Percentiles rank a stretch among this genome's conserved stretches.
Conservation (phyloP, 768 basidiomycete species). For the Tricholoma terreum region DNA sequence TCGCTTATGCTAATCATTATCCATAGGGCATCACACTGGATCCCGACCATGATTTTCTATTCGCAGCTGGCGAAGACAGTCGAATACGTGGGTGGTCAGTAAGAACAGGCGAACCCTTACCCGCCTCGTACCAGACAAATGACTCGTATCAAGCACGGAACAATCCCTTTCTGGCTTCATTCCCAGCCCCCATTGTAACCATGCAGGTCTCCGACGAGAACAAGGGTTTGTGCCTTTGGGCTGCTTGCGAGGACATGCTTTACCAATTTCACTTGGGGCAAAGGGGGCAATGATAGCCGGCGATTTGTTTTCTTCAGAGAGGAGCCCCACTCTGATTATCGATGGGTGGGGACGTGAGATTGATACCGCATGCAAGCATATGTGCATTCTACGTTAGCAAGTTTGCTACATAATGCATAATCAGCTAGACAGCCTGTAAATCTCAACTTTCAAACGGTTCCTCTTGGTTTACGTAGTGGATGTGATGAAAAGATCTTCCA, state of each 20-base stretch:
- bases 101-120: slow-evolving; percentile 44
- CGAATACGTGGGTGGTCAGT: slow-evolving; percentile 71
- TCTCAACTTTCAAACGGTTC: too few relatives aligned
- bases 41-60: slow-evolving; percentile 53
- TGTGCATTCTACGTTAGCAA: too few relatives aligned
- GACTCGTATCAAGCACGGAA: not conserved
- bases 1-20: slow-evolving; percentile 1
- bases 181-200: slow-evolving; percentile 38
- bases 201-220: slow-evolving; percentile 48
- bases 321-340: too few relatives aligned
- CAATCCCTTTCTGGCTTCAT: slow-evolving; percentile 33
- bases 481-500: too few relatives aligned
- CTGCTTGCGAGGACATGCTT: slow-evolving; percentile 41
- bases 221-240: slow-evolving; percentile 49
- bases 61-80: slow-evolving; percentile 66
- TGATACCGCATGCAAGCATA: too few relatives aligned
- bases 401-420: too few relatives aligned
- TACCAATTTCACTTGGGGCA: slow-evolving; percentile 43
- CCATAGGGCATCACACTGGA: slow-evolving; percentile 61
- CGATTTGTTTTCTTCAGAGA: not conserved
- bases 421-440: too few relatives aligned
- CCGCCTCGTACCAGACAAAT: slow-evolving; percentile 7
- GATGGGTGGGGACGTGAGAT: too few relatives aligned
- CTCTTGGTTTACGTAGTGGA: too few relatives aligned
- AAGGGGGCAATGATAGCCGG: not conserved